Base-by-base conservation (phyloP, 2,329 filamentous ascomycete genomes). In the Talaromyces sp. region DNA sequence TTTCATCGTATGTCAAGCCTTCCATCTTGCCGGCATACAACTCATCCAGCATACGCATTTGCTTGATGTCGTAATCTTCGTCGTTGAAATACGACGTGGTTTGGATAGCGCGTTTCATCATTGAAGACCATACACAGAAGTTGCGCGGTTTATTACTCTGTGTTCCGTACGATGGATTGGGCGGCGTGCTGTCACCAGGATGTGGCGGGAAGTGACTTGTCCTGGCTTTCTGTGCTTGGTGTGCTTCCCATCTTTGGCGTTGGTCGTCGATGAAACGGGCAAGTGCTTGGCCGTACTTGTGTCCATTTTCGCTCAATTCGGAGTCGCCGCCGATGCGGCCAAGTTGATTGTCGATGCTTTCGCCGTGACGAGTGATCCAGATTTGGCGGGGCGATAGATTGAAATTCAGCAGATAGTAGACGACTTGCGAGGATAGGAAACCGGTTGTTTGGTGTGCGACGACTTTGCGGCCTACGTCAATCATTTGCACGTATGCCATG, bases 51-150 rank as follows among this genome's bases (percentile, higher is more conserved):
- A 97, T 96, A 73, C 93, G 91, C 92, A 94, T 97, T 70, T 96
- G 91, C 81, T 99, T 99, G 71, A 96, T 89, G 70, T 98, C 95
- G 75, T 94, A 97, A 62, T 97, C 92, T 24, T 98, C 94, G 69
- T 98, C 95, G 70, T 96, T 91, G 76, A 98, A 99, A 76, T 90
- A 90, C 68, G 95, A 88, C 0, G 90, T 93, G 0, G 93, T 96
- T 74, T 97, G 88, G 60, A 95, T 89, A 66, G 91, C 93, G 68
- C 95, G 90, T 75, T 91, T 90, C 68, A 99, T 86, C 94, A 98
- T 98, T 2, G 92, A 96, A 0, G 94, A 97, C 95, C 95, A 99
- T 16, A 99, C 92, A 76, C 95, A 99, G 75, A 97, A 98, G 75
- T 97, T 96, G 72, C 91, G 85, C 35, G 90, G 86, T 35, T 88